Percentiles rank a stretch among this genome's conserved stretches.
phyloP scores from a whole-genome alignment of 192 early-diverging fungal genomes.

The Umbelopsis ramanniana region DNA sequence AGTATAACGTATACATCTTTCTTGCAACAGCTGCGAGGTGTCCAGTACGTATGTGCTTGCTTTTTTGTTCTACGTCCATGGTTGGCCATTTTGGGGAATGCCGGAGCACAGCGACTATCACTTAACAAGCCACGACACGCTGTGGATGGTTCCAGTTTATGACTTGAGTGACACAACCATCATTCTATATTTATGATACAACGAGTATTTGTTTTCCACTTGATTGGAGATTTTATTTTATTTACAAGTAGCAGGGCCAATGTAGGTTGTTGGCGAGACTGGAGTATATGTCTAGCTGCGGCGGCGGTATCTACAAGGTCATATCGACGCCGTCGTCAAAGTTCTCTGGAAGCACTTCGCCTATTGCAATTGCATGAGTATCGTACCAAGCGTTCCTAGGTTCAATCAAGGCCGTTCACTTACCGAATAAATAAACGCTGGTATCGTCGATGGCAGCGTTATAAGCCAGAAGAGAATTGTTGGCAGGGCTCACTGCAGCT shows the following conservation, averaged over 20 bases:
- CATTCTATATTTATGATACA: too few relatives aligned
- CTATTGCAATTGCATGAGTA: neutral
- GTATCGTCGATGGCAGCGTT: constrained; percentile 9
- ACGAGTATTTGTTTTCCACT: too few relatives aligned
- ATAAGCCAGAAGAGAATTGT: neutral
- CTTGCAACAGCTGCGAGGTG: constrained; percentile 1
- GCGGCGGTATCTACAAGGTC: neutral
- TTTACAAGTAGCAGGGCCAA: too few relatives aligned
- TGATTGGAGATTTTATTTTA: too few relatives aligned
- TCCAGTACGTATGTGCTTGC: neutral
- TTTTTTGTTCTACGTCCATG: neutral
- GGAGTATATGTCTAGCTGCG: too few relatives aligned
- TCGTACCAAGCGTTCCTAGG: neutral
- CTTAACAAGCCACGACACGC: too few relatives aligned
- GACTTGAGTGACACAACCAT: too few relatives aligned
- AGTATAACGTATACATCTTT: constrained; percentile 22
- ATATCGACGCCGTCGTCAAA: constrained; percentile 13
- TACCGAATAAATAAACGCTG: constrained; percentile 12
- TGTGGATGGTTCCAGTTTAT: too few relatives aligned
- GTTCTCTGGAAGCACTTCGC: constrained; percentile 5
- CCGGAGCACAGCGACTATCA: too few relatives aligned
- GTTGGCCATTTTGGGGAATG: neutral
- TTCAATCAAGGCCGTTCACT: neutral
- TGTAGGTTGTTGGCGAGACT: too few relatives aligned
- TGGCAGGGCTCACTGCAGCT: neutral